Base-by-base conservation (phyloP, 495 filamentous ascomycete genomes). In the Rhypophila decipiens region DNA sequence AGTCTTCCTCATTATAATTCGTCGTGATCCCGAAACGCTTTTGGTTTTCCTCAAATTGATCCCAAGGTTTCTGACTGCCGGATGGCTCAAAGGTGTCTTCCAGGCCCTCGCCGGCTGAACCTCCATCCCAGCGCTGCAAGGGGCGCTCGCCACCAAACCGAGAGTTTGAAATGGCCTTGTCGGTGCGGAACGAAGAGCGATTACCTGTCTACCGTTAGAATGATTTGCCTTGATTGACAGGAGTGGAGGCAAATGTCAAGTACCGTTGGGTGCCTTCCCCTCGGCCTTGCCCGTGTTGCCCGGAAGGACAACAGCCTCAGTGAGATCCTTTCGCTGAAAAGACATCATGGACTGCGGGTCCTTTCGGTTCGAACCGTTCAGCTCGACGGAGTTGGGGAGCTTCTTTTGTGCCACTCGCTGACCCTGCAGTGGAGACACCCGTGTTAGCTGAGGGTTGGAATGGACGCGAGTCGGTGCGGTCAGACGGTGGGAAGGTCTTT, bases 21-120 rank as follows among this genome's bases (percentile, higher is more conserved):
- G 81, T 88, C 66, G 79, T 87, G 29, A 91, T 66, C 8, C 93
- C 93, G 60, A 95, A 97, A 3, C 87, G 80, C 27, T 81, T 76
- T 63, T 94, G 85, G 54, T 98, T 97, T 35, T 75, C 80, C 58
- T 87, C 86, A 56, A 99, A 99, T 61, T 99, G 93, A 62, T 99
- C 89, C 93, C 93, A 99, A 17, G 57, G 44, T 42, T 74, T 78
- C 4, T 65, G 62, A 17, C 61, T 55, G 1, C 54, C 47, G 27
- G 72, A 55, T 24, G 70, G 76, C 53, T 94, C 89, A 24, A 95
- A 69, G 52, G 85, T 63, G 53, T 90, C 81, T 24, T 79, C 27
- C 27, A 31, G 13, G 27, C 7, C 58, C 27, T 73, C 75, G 9
- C 71, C 66, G 42, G 79, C 80, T n/a, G 75, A 65, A 39, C 74